Evolutionary conservation across 345 rosid species (phyloP).

Genomic region (Gossypium mustelinum): DNA sequence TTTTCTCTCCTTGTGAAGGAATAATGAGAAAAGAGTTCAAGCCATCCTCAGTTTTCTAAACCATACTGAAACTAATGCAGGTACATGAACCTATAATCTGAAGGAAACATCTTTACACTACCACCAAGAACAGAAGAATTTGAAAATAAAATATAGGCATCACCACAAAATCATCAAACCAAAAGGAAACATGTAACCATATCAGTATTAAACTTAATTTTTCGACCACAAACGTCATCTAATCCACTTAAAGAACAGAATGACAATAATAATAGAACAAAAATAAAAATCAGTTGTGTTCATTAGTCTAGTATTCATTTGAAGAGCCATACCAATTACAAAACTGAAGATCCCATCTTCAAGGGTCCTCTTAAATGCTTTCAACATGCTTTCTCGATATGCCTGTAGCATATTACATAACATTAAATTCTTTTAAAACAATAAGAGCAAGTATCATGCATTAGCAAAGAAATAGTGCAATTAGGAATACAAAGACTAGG

Average conservation of each 20-base stretch:
- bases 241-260: conserved; percentile 25
- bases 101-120: conserved; percentile 9
- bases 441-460: background rate
- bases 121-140: conserved; percentile 20
- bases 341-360: conserved; percentile 84
- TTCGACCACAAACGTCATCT: conserved; percentile 19
- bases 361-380: conserved; percentile 83
- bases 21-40: background rate
- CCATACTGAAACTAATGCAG: conserved; percentile 26
- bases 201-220: conserved; percentile 4
- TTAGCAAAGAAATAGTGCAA: background rate
- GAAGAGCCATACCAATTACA: conserved; percentile 67
- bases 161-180: conserved; percentile 28
- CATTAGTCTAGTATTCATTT: conserved; percentile 10
- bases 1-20: conserved; percentile 11
- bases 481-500: background rate
- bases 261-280: background rate
- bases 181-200: conserved; percentile 28
- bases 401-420: conserved; percentile 37
- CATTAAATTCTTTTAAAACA: conserved; percentile 4
- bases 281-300: background rate
- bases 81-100: conserved; percentile 14
- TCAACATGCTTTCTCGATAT: conserved; percentile 93
- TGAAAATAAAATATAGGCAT: conserved; percentile 20
- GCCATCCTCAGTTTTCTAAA: conserved; percentile 23